Evolutionary conservation across 495 filamentous ascomycete species (phyloP), one percentile per base, ranked within the genome.

Genomic region (Glutinoglossum americanum): DNA sequence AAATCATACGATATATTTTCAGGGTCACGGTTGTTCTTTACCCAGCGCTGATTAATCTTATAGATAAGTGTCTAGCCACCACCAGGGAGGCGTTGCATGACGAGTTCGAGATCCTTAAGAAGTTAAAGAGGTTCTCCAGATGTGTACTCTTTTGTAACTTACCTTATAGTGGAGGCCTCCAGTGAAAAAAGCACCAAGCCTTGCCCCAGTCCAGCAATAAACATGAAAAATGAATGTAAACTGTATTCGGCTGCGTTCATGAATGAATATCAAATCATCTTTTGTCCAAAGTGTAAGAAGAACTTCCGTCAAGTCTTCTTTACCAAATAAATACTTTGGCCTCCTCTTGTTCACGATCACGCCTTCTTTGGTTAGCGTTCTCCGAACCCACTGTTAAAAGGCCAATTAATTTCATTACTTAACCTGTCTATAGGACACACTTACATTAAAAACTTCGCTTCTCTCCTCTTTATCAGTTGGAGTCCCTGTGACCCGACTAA

Each of bases 241-340:
- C 35, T 57, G 35, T 44, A 57, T 26, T 57, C 26, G 23, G 27
- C 47, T 57, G 4, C 55, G 33, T 47, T 39, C 35, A 47, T 57
- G 33, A 39, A 57, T 47, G 35, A 57, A 57, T 39, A 57, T 44
- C 21, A 28, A 27, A 37, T 57, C 55, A 26, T 57, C 55, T 44
- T 44, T 37, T 17, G 55, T 57, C 55, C 55, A 57, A 47, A 57
- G 44, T 10, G 35, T 57, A 44, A 44, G 19, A 47, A 44, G 35
- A 44, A 57, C 19, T 23, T 57, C n/a, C n/a, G 44, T 57, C 55
- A 57, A 57, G 17, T 57, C 55, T n/a, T 39, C 44, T 47, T 57
- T 57, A 23, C 55, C 33, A 26, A 57, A 57, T 57, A 57, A 44
- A 47, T 57, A 26, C 26, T 57, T 57, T 26, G 35, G 35, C 55